These are phyloP conservation scores for Croton laevigatus DNA, from an alignment of 441 rosid genomes.

Conservation along the genomic window DNA sequence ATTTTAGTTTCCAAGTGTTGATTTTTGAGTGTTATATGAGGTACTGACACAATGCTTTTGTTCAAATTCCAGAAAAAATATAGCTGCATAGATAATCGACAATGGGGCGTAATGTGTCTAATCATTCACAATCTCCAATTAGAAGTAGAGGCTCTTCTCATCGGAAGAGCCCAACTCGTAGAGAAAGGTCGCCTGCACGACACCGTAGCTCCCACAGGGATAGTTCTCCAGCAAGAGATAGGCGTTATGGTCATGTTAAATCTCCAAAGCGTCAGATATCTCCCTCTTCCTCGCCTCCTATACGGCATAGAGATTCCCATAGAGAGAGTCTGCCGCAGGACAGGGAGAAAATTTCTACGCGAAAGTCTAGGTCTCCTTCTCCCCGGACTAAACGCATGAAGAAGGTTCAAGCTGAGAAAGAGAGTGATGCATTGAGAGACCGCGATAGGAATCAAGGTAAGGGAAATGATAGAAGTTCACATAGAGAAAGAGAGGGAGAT, in stretches of 20 bases:
- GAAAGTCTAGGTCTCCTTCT: slow-evolving; percentile 41
- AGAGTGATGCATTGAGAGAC: slow-evolving; percentile 19
- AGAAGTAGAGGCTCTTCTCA: slow-evolving; percentile 34
- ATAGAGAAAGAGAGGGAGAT: neutral
- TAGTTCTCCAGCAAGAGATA: slow-evolving; percentile 14
- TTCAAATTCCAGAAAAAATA: neutral
- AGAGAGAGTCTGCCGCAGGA: slow-evolving; percentile 12
- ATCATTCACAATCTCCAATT: slow-evolving; percentile 44
- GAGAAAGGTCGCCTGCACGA: slow-evolving; percentile 44
- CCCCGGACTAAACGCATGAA: slow-evolving; percentile 37
- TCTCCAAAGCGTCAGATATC: slow-evolving; percentile 18
- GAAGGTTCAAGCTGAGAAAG: slow-evolving; percentile 32
- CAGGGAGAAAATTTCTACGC: slow-evolving; percentile 25
- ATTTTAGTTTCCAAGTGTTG: neutral
- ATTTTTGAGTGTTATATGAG: neutral
- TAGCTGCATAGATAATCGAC: slow-evolving; percentile 6
- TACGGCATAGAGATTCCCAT: slow-evolving; percentile 13
- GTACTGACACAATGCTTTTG: neutral
- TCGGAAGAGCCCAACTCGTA: slow-evolving; percentile 33
- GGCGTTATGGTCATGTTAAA: slow-evolving; percentile 7
- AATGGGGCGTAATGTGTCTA: slow-evolving; percentile 50
- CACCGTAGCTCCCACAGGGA: slow-evolving; percentile 41
- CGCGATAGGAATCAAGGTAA: slow-evolving; percentile 16
- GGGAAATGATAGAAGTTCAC: slow-evolving; percentile 25
- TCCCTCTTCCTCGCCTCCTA: slow-evolving; percentile 34